phyloP scores from a whole-genome alignment of 2,329 filamentous ascomycete species.

The Emericellopsis cladophorae region DNA sequence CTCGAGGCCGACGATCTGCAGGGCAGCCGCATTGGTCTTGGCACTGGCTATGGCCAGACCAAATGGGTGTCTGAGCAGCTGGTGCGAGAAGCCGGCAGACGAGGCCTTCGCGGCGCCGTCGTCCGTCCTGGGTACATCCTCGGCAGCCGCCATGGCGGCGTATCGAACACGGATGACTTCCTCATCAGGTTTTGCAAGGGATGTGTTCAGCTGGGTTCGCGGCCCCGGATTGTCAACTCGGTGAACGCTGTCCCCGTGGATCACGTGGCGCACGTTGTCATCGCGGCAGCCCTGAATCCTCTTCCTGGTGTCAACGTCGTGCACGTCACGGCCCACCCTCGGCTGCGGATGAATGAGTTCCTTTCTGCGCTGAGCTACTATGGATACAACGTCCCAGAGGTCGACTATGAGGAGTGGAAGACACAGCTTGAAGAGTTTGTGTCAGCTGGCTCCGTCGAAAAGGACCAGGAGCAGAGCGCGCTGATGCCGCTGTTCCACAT shows the following conservation, averaged over 20 bases:
- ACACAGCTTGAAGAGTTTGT: slow-evolving; percentile 8
- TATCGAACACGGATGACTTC: slow-evolving; percentile 79
- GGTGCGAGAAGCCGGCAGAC: slow-evolving; percentile 62
- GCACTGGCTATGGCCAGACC: slow-evolving; percentile 80
- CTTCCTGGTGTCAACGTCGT: slow-evolving; percentile 40
- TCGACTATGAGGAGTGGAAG: slow-evolving; percentile 45
- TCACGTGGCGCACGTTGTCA: slow-evolving; percentile 70
- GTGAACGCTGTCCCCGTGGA: slow-evolving; percentile 83
- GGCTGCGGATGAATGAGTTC: slow-evolving; percentile 67
- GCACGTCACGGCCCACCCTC: slow-evolving; percentile 70
- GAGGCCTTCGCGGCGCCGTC: slow-evolving; percentile 64
- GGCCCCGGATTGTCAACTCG: slow-evolving; percentile 72
- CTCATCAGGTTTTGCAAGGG: slow-evolving; percentile 77
- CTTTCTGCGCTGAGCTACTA: slow-evolving; percentile 58
- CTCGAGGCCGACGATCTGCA: slow-evolving; percentile 66
- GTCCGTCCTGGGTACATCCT: slow-evolving; percentile 78
- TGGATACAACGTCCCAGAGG: slow-evolving; percentile 60
- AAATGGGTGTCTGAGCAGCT: slow-evolving; percentile 71
- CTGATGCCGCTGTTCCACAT: slow-evolving; percentile 61
- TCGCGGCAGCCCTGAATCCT: slow-evolving; percentile 58
- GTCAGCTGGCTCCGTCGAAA: slow-evolving; percentile 6
- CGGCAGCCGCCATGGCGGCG: slow-evolving; percentile 58
- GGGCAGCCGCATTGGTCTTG: slow-evolving; percentile 63
- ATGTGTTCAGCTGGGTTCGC: slow-evolving; percentile 62
- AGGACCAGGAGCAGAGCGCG: slow-evolving; percentile 14